A percentile compares a stretch with the other conserved stretches of the same genome.
phyloP scores from a whole-genome alignment of 1,139 yeast species.

The Zygosaccharomyces sapae region DNA sequence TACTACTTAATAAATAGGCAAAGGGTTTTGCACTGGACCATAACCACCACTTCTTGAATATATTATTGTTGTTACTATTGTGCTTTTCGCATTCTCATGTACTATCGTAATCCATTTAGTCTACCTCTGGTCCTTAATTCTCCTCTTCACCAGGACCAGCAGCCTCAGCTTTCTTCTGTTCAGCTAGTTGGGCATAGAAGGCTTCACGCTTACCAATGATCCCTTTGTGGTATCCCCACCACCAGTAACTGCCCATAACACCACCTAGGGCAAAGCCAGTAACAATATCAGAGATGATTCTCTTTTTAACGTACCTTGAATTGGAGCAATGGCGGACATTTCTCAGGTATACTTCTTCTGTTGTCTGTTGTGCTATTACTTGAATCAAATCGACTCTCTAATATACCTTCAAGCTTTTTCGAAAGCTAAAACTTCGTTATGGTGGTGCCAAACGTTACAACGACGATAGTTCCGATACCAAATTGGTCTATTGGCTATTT shows the following conservation, averaged over 20 bases:
- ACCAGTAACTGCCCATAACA: conserved; percentile 57
- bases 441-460: not conserved
- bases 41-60: conserved; percentile 1
- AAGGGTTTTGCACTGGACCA: conserved; percentile 1
- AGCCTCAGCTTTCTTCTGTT: conserved; percentile 55
- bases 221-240: conserved; percentile 75
- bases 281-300: conserved; percentile 73
- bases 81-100: not conserved
- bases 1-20: conserved; percentile 6
- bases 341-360: not conserved
- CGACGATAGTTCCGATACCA: not conserved
- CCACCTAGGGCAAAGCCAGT: conserved; percentile 57
- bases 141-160: not conserved
- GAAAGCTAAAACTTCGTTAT: not conserved
- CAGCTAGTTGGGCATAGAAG: conserved; percentile 71
- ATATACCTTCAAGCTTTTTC: no score
- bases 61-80: not conserved
- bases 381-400: no score
- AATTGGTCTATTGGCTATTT: not conserved
- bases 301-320: conserved; percentile 80
- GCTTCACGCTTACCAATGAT: conserved; percentile 73
- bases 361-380: no score
- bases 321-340: conserved; percentile 71
- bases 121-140: not conserved
- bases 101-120: not conserved